Evolutionary conservation across 352 stramenopile species (phyloP).

Genomic region (Phytophthora hybrid): DNA sequence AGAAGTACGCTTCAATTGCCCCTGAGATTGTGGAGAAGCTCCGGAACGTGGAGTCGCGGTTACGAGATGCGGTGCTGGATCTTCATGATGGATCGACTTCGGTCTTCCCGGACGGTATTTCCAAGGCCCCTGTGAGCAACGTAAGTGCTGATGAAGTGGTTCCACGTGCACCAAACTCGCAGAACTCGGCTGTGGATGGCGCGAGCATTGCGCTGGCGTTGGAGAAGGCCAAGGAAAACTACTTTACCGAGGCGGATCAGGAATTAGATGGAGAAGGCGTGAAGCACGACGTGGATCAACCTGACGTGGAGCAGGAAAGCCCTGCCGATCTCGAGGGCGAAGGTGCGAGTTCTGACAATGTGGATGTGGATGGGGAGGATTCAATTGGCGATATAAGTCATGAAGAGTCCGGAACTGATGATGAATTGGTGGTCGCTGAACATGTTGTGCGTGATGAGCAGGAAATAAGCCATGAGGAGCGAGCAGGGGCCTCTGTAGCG

Average conservation of each 20-base stretch:
- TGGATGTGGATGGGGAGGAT: conserved; percentile 35
- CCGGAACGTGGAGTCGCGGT: conserved; percentile 45
- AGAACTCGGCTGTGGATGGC: conserved; percentile 40
- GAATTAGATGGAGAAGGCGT: conserved; percentile 33
- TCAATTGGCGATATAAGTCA: conserved; percentile 38
- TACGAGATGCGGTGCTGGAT: conserved; percentile 52
- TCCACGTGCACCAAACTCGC: conserved; percentile 28
- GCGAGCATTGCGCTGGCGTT: conserved; percentile 38
- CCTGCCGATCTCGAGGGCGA: conserved; percentile 30
- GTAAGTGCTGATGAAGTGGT: conserved; percentile 10
- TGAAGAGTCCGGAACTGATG: conserved; percentile 39
- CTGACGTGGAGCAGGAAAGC: conserved; percentile 41
- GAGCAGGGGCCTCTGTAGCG: conserved; percentile 23
- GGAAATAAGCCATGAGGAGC: conserved; percentile 41
- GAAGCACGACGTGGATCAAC: conserved; percentile 36
- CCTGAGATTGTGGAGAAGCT: conserved; percentile 62
- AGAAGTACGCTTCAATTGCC: conserved; percentile 61
- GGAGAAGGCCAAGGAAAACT: conserved; percentile 43
- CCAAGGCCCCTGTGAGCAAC: conserved; percentile 11
- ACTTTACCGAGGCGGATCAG: conserved; percentile 38
- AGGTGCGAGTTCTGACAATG: conserved; percentile 43
- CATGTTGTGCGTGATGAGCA: conserved; percentile 47
- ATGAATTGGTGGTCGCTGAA: conserved; percentile 40
- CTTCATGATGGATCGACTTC: conserved; percentile 27
- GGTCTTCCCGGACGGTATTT: conserved; percentile 20